phyloP scores from a whole-genome alignment of 2,329 filamentous ascomycete genomes.

The Colletotrichum tofieldiae region DNA sequence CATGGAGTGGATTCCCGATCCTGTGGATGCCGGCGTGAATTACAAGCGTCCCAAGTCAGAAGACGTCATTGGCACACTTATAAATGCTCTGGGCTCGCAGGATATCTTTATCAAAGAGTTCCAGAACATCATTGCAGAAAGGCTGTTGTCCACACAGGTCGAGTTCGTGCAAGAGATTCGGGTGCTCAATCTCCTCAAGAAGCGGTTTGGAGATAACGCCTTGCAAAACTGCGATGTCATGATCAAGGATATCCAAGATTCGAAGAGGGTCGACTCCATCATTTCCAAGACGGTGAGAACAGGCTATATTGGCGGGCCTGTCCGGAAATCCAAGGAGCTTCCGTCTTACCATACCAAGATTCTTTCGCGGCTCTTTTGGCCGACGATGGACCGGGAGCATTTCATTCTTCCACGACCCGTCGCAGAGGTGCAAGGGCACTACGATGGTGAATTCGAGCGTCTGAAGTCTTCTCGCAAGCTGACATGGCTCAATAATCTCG shows the following conservation, averaged over 20 bases:
- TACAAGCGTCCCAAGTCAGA: constrained; percentile 91
- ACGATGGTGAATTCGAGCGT: constrained; percentile 82
- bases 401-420: constrained; percentile 77
- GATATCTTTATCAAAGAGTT: constrained; percentile 96
- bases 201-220: constrained; percentile 87
- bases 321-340: constrained; percentile 43
- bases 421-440: constrained; percentile 74
- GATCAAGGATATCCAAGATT: constrained; percentile 93
- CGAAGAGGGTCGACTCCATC: constrained; percentile 78
- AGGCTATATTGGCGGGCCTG: constrained; percentile 43
- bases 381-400: constrained; percentile 79
- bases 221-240: constrained; percentile 97
- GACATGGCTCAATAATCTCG: constrained; percentile 88
- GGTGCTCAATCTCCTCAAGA: constrained; percentile 89
- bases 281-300: constrained; percentile 66
- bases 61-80: constrained; percentile 92
- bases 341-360: constrained; percentile 83
- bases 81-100: constrained; percentile 89
- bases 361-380: constrained; percentile 95
- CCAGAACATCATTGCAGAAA: constrained; percentile 88
- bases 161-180: constrained; percentile 85
- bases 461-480: constrained; percentile 90
- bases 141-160: constrained; percentile 77
- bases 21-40: constrained; percentile 91
- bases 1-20: constrained; percentile 93